These are phyloP conservation scores for Globisporangium yorkense DNA, from an alignment of 352 stramenopile genomes.

Conservation along the genomic window DNA sequence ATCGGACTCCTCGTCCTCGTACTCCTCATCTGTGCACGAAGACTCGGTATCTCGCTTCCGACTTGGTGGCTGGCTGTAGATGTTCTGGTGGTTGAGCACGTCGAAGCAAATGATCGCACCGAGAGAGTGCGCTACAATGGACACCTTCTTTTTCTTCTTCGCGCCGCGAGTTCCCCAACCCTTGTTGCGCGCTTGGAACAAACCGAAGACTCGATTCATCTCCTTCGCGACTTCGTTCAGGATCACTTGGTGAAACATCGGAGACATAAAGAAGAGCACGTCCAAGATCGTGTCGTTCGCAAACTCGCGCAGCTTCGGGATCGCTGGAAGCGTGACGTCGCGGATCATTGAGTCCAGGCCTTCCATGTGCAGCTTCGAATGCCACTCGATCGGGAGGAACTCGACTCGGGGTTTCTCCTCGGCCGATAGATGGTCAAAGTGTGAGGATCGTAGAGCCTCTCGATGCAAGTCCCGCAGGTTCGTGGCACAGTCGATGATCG, in stretches of 20 bases:
- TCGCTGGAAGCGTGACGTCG: conserved; percentile 75
- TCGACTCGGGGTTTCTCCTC: conserved; percentile 43
- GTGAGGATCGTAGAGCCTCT: conserved; percentile 54
- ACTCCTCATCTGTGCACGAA: conserved; percentile 11
- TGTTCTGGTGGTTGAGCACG: conserved; percentile 74
- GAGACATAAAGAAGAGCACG: conserved; percentile 91
- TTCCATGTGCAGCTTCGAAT: conserved; percentile 82
- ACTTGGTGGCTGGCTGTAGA: conserved; percentile 27
- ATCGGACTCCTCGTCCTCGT: conserved; percentile 27
- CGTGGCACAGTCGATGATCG: conserved; percentile 77
- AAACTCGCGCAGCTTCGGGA: conserved; percentile 89
- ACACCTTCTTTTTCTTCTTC: conserved; percentile 63
- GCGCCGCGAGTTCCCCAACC: conserved; percentile 26
- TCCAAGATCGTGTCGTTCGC: conserved; percentile 92
- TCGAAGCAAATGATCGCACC: conserved; percentile 92
- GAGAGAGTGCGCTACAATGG: conserved; percentile 84
- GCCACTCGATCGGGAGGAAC: conserved; percentile 85
- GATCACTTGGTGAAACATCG: conserved; percentile 90
- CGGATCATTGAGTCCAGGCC: conserved; percentile 61
- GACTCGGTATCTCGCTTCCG: conserved; percentile 17
- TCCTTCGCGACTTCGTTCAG: conserved; percentile 88
- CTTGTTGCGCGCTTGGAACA: conserved; percentile 66
- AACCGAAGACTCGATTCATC: conserved; percentile 84
- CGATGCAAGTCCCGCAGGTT: conserved; percentile 60
- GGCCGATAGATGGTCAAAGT: conserved; percentile 51